Conservation (phyloP, 2,329 filamentous ascomycete genomes). For the Aspergillus sp. region DNA sequence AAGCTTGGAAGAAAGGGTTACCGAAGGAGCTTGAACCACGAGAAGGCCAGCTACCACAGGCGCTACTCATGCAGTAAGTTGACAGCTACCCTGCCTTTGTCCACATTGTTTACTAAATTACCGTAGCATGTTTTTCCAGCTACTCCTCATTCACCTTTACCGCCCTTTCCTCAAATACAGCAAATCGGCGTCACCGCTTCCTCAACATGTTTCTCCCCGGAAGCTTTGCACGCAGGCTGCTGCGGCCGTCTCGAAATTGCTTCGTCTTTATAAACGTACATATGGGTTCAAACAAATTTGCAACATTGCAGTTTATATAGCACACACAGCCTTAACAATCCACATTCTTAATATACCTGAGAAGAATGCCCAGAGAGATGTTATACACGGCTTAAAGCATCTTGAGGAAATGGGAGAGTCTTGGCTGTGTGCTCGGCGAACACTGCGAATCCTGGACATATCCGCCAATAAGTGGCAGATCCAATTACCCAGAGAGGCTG, state of each 20-base stretch:
- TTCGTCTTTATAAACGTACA: slow-evolving; percentile 87
- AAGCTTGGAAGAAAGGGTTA: slow-evolving; percentile 82
- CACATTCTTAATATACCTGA: slow-evolving; percentile 91
- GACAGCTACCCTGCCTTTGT: background rate
- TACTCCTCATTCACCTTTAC: slow-evolving; percentile 94
- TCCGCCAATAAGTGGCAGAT: slow-evolving; percentile 88
- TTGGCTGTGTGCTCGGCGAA: slow-evolving; percentile 86
- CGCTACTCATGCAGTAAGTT: slow-evolving; percentile 80
- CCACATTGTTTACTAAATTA: slow-evolving; percentile 9
- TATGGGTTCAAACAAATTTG: slow-evolving; percentile 92
- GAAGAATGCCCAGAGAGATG: slow-evolving; percentile 84
- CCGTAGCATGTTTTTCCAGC: slow-evolving; percentile 90
- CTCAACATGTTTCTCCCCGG: slow-evolving; percentile 82
- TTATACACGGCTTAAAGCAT: slow-evolving; percentile 86
- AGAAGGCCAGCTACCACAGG: slow-evolving; percentile 84
- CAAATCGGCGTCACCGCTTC: slow-evolving; percentile 76
- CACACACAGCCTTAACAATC: slow-evolving; percentile 90
- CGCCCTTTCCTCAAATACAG: slow-evolving; percentile 91
- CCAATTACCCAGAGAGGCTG: slow-evolving; percentile 80
- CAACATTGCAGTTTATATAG: slow-evolving; percentile 94
- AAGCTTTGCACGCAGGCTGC: slow-evolving; percentile 90
- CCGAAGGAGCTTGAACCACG: slow-evolving; percentile 85
- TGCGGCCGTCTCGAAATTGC: slow-evolving; percentile 85
- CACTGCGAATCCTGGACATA: slow-evolving; percentile 79
- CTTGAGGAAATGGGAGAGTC: slow-evolving; percentile 94